Conservation (phyloP, 257 asterid species). For the Scutellaria barbata region DNA sequence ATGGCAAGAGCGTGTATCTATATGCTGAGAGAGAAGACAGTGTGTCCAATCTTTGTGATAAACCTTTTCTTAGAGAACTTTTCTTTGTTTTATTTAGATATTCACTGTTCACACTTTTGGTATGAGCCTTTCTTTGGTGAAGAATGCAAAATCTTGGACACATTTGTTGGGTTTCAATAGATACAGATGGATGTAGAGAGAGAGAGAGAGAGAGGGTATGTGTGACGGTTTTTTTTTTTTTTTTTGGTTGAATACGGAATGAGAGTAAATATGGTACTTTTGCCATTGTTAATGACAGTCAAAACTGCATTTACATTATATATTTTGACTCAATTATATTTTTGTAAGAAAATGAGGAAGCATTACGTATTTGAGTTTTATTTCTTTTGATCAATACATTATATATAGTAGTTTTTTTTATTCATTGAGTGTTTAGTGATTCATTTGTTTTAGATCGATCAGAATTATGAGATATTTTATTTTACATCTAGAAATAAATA, state of each 20-base stretch:
- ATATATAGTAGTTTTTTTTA: too few relatives aligned
- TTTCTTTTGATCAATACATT: too few relatives aligned
- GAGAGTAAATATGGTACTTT: neutral
- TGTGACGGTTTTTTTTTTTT: too few relatives aligned
- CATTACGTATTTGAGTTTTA: too few relatives aligned
- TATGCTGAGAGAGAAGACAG: neutral
- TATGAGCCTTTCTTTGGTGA: conserved; percentile 3
- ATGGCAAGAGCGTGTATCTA: neutral
- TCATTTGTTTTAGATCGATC: too few relatives aligned
- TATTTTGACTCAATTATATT: too few relatives aligned
- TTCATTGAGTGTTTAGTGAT: too few relatives aligned
- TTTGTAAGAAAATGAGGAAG: too few relatives aligned
- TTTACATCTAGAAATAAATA: too few relatives aligned
- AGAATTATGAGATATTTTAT: too few relatives aligned
- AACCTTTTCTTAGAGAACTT: too few relatives aligned
- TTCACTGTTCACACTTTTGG: conserved; percentile 5
- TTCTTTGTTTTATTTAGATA: neutral
- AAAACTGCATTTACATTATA: neutral
- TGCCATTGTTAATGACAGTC: neutral
- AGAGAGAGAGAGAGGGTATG: neutral
- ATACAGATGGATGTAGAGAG: neutral
- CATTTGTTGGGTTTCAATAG: neutral
- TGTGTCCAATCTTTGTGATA: too few relatives aligned
- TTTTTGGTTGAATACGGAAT: neutral
- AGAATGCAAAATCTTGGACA: neutral